phyloP scores from a whole-genome alignment of 2,329 filamentous ascomycete species.

The Pestalotiopsis sp. region DNA sequence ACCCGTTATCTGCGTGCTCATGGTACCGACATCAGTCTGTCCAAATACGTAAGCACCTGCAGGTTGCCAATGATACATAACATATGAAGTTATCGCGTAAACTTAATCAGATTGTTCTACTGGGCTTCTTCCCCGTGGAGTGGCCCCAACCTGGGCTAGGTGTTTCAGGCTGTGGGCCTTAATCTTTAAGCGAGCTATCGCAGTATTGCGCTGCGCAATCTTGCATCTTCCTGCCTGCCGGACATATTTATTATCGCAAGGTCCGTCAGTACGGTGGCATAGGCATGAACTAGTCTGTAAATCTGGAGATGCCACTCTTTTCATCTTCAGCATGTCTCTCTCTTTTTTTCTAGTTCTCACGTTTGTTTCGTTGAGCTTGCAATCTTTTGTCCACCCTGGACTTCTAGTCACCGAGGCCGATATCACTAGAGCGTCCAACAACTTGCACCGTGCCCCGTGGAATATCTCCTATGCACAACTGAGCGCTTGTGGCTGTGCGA shows the following conservation, averaged over 20 bases:
- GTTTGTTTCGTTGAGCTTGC: background rate
- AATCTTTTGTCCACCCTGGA: constrained; percentile 4
- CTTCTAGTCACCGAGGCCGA: constrained; percentile 5
- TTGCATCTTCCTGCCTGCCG: background rate
- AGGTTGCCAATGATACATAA: too few species aligned
- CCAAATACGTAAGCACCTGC: too few species aligned
- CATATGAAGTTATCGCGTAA: too few species aligned
- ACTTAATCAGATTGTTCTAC: background rate
- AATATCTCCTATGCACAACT: constrained; percentile 4
- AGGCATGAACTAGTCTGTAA: background rate
- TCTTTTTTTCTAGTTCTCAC: background rate
- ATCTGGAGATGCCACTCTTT: background rate
- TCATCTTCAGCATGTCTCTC: background rate
- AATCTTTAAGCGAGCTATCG: background rate
- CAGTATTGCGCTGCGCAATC: background rate
- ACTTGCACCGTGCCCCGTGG: constrained; percentile 1
- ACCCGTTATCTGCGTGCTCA: too few species aligned
- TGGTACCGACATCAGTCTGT: too few species aligned
- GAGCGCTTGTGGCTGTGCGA: background rate
- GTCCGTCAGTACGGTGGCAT: background rate
- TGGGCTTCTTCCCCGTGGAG: background rate
- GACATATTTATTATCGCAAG: background rate
- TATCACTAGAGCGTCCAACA: background rate
- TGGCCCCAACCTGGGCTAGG: background rate
- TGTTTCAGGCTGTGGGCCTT: background rate